These are phyloP conservation scores for Nemania sp. DNA, from an alignment of 2,329 filamentous ascomycete species.

Conservation along the genomic window DNA sequence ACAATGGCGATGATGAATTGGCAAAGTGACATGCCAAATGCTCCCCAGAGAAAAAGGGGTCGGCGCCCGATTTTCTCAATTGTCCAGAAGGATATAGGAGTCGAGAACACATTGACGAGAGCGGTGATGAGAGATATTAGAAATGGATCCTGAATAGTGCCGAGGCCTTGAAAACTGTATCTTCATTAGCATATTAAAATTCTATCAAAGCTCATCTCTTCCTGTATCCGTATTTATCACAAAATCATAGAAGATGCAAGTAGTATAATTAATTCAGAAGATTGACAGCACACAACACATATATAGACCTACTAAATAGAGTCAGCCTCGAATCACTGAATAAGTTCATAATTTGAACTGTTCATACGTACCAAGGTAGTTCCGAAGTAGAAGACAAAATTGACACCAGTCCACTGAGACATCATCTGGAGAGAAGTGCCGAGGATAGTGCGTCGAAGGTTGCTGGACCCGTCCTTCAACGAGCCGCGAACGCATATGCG, in stretches of 20 bases:
- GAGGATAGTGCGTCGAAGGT: constrained; percentile 70
- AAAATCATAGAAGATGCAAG: no score
- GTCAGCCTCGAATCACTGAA: background rate
- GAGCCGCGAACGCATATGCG: constrained; percentile 67
- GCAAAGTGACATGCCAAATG: constrained; percentile 80
- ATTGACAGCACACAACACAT: no score
- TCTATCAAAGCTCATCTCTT: background rate
- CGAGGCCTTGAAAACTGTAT: constrained; percentile 67
- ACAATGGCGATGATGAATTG: constrained; percentile 85
- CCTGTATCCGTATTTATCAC: background rate
- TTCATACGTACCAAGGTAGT: constrained; percentile 62
- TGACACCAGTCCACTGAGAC: constrained; percentile 82
- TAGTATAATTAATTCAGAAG: background rate
- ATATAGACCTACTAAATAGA: constrained; percentile 15
- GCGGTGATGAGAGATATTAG: constrained; percentile 84
- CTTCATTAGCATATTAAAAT: constrained; percentile 3
- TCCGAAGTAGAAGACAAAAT: constrained; percentile 72
- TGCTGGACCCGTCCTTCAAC: constrained; percentile 64
- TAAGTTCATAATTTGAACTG: background rate
- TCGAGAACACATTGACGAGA: constrained; percentile 84
- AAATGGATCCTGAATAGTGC: constrained; percentile 77
- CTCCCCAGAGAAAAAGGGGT: constrained; percentile 76
- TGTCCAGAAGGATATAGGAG: constrained; percentile 83
- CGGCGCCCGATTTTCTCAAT: constrained; percentile 83
- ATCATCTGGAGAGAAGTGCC: constrained; percentile 79